Evolutionary conservation across 768 basidiomycete genomes (phyloP).

Genomic region (Harrya chromipes): DNA sequence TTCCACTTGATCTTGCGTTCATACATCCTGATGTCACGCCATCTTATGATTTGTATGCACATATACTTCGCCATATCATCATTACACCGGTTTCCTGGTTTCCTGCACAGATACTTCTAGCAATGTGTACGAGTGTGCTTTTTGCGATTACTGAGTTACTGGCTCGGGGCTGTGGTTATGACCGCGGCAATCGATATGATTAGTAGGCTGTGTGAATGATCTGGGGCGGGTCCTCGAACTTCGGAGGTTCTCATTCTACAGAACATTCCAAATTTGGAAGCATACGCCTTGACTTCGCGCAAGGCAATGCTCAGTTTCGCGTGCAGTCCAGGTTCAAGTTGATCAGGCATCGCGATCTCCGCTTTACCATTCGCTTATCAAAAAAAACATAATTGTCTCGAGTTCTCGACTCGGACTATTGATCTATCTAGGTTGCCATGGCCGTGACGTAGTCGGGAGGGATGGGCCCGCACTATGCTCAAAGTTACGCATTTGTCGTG

Average conservation of each 20-base stretch:
- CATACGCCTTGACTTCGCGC: constrained; percentile 2
- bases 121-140: constrained; percentile 11
- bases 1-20: constrained; percentile 7
- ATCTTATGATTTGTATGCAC: constrained; percentile 30
- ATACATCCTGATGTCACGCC: constrained; percentile 19
- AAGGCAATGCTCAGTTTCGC: constrained; percentile 20
- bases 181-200: constrained; percentile 17
- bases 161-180: constrained; percentile 7
- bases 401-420: constrained; percentile 3
- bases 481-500: constrained; percentile 31
- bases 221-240: neutral
- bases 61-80: constrained; percentile 19
- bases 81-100: constrained; percentile 2
- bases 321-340: constrained; percentile 3
- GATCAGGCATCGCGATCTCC: constrained; percentile 10
- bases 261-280: constrained; percentile 28
- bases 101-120: constrained; percentile 9
- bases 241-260: constrained; percentile 19
- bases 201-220: constrained; percentile 15
- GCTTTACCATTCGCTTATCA: constrained; percentile 13
- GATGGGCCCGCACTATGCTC: constrained; percentile 19
- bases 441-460: constrained; percentile 24
- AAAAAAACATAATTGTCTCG: constrained; percentile 3
- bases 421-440: constrained; percentile 22
- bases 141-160: constrained; percentile 9